These are phyloP conservation scores for Gentiana macrophylla DNA, from an alignment of 257 asterid genomes.

Conservation along the genomic window DNA sequence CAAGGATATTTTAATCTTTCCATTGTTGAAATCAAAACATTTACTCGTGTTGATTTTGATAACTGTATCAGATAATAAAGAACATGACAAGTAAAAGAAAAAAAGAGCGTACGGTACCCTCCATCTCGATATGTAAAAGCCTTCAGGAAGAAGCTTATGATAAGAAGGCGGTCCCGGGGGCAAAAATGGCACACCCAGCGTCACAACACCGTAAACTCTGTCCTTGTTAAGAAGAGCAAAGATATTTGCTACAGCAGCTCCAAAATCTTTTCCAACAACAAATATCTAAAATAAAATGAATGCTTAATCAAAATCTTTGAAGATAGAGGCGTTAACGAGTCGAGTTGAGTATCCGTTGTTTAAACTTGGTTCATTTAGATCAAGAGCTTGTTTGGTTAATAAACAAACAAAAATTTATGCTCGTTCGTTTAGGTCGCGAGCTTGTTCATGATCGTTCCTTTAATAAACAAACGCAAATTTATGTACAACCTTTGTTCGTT, in stretches of 20 bases:
- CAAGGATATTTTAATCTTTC: background rate
- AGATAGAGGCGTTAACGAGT: no score
- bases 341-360: no score
- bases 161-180: slow-evolving; percentile 15
- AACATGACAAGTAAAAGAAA: background rate
- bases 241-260: slow-evolving; percentile 26
- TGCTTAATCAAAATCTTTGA: no score
- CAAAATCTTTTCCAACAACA: slow-evolving; percentile 42
- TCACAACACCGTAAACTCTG: slow-evolving; percentile 29
- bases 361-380: no score
- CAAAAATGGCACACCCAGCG: slow-evolving; percentile 41
- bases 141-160: slow-evolving; percentile 31
- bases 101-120: slow-evolving; percentile 13
- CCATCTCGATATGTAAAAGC: slow-evolving; percentile 52
- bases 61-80: background rate
- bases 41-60: no score
- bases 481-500: no score
- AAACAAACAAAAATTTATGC: no score
- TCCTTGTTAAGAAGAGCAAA: slow-evolving; percentile 39
- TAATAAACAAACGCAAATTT: no score
- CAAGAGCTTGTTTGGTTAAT: no score
- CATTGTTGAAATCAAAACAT: background rate
- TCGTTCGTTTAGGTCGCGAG: no score
- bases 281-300: slow-evolving; percentile 20
- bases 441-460: no score